These are phyloP conservation scores for Leccinum fibrillosum DNA, from an alignment of 768 basidiomycete species.

Conservation along the genomic window DNA sequence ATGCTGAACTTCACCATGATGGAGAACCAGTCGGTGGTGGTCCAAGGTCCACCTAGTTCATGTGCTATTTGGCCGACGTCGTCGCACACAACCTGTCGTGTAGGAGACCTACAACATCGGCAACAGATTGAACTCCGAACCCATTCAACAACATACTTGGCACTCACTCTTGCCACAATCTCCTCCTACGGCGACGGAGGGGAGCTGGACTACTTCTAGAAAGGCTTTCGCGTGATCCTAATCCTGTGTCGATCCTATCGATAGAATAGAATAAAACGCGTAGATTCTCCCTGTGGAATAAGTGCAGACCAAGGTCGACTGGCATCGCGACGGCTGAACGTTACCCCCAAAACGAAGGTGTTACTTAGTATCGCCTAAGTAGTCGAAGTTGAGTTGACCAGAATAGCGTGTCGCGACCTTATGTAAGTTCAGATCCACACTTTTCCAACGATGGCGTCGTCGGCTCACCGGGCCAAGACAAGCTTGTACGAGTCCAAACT, in stretches of 20 bases:
- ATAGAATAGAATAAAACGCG: constrained; percentile 29
- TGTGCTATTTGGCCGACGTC: constrained; percentile 41
- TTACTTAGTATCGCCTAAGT: too few species aligned
- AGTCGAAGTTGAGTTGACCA: too few species aligned
- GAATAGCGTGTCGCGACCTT: too few species aligned
- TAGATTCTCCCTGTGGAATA: constrained; percentile 10
- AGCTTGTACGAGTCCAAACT: too few species aligned
- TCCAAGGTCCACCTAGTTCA: constrained; percentile 29
- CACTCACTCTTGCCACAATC: constrained; percentile 47
- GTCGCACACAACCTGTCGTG: constrained; percentile 34
- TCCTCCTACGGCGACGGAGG: constrained; percentile 25
- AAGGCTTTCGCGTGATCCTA: constrained; percentile 31
- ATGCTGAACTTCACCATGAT: constrained; percentile 34
- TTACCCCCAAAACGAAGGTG: too few species aligned
- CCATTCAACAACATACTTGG: too few species aligned
- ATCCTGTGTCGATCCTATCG: constrained; percentile 33
- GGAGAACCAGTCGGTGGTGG: constrained; percentile 45
- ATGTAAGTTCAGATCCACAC: too few species aligned
- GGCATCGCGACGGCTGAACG: constrained; percentile 27
- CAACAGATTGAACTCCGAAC: too few species aligned
- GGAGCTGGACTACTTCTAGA: constrained; percentile 33
- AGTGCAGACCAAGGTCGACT: constrained; percentile 30
- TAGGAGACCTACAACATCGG: background rate
- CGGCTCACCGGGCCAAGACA: too few species aligned
- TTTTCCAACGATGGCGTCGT: too few species aligned